Evolutionary conservation across 1,284 basidiomycete genomes (phyloP).

Genomic region (Ganoderma sinense): DNA sequence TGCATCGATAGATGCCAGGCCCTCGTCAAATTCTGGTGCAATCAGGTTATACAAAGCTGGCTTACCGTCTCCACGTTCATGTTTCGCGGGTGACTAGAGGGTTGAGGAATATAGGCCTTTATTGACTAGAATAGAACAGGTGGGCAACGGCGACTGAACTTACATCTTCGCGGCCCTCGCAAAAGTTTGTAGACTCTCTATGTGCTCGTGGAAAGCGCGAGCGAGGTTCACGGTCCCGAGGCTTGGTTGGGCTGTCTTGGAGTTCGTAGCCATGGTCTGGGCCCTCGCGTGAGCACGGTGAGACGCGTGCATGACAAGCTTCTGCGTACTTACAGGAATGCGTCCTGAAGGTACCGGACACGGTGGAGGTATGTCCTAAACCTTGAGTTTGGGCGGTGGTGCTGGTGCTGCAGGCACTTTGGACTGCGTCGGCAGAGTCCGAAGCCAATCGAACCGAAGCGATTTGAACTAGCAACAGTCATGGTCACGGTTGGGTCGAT

Average conservation of each 20-base stretch:
- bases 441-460: background rate
- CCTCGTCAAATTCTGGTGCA: too few species aligned
- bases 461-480: background rate
- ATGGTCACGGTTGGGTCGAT: background rate
- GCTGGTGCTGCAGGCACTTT: too few species aligned
- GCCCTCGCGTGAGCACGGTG: background rate
- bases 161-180: background rate
- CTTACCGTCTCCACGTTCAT: background rate
- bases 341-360: background rate
- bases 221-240: background rate
- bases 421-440: background rate
- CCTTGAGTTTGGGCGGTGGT: too few species aligned
- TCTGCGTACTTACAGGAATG: background rate
- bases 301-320: background rate
- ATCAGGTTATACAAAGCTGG: background rate
- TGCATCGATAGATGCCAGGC: background rate
- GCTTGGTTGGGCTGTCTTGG: background rate
- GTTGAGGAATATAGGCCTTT: background rate
- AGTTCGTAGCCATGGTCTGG: background rate
- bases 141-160: background rate
- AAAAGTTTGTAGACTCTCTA: background rate
- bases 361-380: background rate
- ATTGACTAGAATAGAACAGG: background rate
- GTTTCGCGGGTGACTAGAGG: background rate
- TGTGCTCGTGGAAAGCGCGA: constrained; percentile 1